Conservation (phyloP, 1,284 basidiomycete genomes). For the Heterobasidion annosum region DNA sequence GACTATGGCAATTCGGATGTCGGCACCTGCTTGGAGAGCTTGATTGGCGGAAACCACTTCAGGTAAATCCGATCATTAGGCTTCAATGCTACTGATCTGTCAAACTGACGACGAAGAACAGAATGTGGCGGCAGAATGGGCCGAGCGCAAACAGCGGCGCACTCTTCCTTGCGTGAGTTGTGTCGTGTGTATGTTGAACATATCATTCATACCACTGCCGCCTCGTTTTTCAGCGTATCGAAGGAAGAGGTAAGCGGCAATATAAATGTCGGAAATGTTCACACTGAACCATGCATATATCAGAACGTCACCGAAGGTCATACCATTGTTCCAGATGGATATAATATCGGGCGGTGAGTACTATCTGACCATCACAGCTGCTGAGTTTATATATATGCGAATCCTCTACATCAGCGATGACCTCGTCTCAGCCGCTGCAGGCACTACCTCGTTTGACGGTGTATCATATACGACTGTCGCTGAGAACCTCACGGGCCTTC, state of each 20-base stretch:
- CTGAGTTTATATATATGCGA: neutral
- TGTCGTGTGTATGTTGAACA: neutral
- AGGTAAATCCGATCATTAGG: conserved; percentile 23
- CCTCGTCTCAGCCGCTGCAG: conserved; percentile 35
- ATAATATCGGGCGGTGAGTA: conserved; percentile 38
- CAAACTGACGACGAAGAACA: conserved; percentile 17
- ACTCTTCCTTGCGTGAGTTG: conserved; percentile 57
- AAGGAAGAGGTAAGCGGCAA: conserved; percentile 39
- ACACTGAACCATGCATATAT: neutral
- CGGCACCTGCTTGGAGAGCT: conserved; percentile 56
- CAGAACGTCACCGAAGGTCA: conserved; percentile 34
- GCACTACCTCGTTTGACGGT: conserved; percentile 30
- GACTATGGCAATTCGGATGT: conserved; percentile 48
- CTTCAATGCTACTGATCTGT: neutral
- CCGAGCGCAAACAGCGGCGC: conserved; percentile 46
- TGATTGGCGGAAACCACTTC: conserved; percentile 62
- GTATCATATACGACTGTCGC: conserved; percentile 41
- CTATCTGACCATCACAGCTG: neutral
- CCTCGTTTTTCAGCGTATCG: conserved; percentile 35
- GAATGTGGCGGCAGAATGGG: conserved; percentile 71
- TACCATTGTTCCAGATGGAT: conserved; percentile 43
- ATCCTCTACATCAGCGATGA: conserved; percentile 23
- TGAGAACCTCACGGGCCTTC: conserved; percentile 37
- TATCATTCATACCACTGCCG: neutral
- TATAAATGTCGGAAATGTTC: neutral